Base-by-base conservation (phyloP, 1,284 basidiomycete genomes). In the Ustilago crameri region DNA sequence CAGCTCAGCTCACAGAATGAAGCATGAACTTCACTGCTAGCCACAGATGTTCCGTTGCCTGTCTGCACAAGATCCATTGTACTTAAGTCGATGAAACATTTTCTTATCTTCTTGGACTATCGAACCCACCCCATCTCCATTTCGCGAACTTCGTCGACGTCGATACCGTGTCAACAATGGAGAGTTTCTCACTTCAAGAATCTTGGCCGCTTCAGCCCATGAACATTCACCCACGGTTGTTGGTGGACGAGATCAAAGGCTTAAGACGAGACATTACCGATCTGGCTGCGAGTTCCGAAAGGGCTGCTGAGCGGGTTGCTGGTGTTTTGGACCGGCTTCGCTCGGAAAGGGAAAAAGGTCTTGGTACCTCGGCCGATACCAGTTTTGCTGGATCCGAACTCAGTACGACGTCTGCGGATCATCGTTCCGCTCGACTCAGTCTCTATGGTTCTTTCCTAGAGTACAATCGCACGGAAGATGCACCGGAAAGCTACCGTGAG, bases 301-400 rank as follows among this genome's bases (percentile, higher is more conserved):
- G 23, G 5, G 59, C 59, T 7, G 52, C 59, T 22, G 35, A 55
- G 14, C 43, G 59, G 22, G 51, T 51, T 38, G 52, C 59, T 1
- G 18, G 12, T 1, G 30, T 51, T 3, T 35, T 62, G 37, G 26
- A 38, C 12, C 52, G 32, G 18, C 27, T 42, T 18, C 52, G 32
- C 12, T 50, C 47, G 22, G 34, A 27, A 34, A 27, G 44, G 27
- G 40, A 51, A 24, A 23, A 8, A 3, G 12, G 20, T 9, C 2
- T n/a, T 9, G 0, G 17, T 27, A 12, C 3, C 17, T 40, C 46
- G 22, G 18, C 32, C 23, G 51, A 50, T 9, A 17, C 37, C 10
- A 20, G 17, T 15, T 60, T 46, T 7, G 46, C 44, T 26, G 23
- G 37, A 15, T 50, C 46, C 10, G 42, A 51, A 3, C 43, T 43